A percentile compares a stretch with the other conserved stretches of the same genome.
These are phyloP conservation scores for Penicillium digitatum DNA, from an alignment of 2,329 filamentous ascomycete genomes.

Conservation along the genomic window DNA sequence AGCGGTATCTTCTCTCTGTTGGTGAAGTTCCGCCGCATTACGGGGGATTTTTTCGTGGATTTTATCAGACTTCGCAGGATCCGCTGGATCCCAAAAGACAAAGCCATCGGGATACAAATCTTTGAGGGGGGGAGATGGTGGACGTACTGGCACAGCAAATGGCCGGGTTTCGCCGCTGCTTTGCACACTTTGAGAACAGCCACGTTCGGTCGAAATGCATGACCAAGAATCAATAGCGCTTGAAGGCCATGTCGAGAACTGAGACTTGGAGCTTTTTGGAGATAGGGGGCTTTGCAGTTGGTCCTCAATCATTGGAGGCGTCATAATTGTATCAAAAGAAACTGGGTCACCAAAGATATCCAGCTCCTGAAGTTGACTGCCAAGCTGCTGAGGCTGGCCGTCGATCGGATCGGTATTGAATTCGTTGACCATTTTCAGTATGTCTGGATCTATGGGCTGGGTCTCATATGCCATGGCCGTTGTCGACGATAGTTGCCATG, in stretches of 20 bases:
- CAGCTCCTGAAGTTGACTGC: neutral
- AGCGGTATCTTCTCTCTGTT: constrained; percentile 16
- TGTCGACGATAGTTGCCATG: neutral
- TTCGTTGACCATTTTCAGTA: neutral
- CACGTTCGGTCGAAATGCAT: neutral
- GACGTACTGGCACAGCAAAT: neutral
- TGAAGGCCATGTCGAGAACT: neutral
- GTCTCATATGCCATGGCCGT: neutral
- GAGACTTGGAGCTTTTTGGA: neutral
- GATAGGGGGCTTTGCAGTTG: neutral
- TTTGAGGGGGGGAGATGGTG: neutral
- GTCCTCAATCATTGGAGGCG: neutral
- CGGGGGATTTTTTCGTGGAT: constrained; percentile 8
- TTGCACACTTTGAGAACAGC: neutral
- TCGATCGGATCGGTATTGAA: no score
- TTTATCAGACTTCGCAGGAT: neutral
- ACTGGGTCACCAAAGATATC: neutral
- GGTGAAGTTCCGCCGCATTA: constrained; percentile 11
- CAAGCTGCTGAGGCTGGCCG: neutral
- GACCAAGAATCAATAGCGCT: neutral
- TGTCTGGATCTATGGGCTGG: neutral
- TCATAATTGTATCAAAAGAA: neutral
- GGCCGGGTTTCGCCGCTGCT: neutral
- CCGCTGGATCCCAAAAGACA: constrained; percentile 17
- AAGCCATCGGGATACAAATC: neutral